Evolutionary conservation across 768 basidiomycete genomes (phyloP).

Genomic region (Naganishia randhawae): DNA sequence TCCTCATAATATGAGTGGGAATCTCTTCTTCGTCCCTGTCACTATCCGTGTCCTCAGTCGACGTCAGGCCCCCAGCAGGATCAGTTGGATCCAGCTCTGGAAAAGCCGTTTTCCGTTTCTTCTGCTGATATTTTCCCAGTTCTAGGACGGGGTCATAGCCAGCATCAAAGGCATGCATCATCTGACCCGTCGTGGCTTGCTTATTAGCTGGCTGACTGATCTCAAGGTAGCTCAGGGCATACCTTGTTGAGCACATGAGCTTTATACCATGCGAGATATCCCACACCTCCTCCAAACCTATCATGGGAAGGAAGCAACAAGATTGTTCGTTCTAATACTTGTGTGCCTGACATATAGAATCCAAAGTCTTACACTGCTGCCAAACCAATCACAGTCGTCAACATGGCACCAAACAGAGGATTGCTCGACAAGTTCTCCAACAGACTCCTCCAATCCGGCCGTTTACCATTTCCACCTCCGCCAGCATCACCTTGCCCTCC

Average conservation of each 20-base stretch:
- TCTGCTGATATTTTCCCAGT: conserved; percentile 54
- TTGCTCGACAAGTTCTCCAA: conserved; percentile 38
- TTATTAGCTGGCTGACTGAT: too few species aligned
- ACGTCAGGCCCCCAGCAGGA: conserved; percentile 36
- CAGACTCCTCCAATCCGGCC: conserved; percentile 28
- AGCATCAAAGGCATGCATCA: conserved; percentile 69
- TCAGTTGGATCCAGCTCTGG: conserved; percentile 15
- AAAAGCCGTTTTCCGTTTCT: conserved; percentile 40
- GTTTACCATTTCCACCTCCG: background rate
- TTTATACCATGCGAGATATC: conserved; percentile 77
- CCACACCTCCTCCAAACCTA: conserved; percentile 64
- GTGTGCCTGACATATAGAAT: conserved; percentile 19
- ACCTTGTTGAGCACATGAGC: conserved; percentile 75
- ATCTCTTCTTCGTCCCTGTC: conserved; percentile 44
- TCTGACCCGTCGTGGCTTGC: conserved; percentile 54
- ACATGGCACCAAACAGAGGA: conserved; percentile 44
- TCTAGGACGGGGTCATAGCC: conserved; percentile 82
- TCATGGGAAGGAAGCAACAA: background rate
- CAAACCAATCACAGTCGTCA: conserved; percentile 46
- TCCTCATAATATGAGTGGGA: conserved; percentile 61
- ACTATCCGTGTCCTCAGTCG: conserved; percentile 38
- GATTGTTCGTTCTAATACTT: too few species aligned
- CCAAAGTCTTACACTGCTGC: conserved; percentile 40
- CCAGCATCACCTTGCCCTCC: background rate
- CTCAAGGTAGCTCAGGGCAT: conserved; percentile 31